phyloP scores from a whole-genome alignment of 2,329 filamentous ascomycete species.

The Calonectria pseudoturangicola region DNA sequence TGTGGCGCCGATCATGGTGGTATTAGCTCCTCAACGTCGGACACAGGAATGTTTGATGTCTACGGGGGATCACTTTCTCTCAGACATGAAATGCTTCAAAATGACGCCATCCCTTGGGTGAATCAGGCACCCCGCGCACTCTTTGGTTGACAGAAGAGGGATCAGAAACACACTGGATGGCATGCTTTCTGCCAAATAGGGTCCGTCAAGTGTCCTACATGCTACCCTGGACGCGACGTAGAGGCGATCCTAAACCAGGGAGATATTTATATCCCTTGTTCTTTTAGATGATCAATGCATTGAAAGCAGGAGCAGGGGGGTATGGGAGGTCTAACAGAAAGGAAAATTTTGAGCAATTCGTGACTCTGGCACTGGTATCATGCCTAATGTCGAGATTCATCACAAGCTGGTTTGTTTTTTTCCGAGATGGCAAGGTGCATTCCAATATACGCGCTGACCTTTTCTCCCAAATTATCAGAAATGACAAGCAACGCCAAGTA shows the following conservation, averaged over 20 bases:
- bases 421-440: no score
- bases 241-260: conserved; percentile 7
- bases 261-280: conserved; percentile 2
- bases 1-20: conserved; percentile 30
- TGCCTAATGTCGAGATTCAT: no score
- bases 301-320: background rate
- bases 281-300: conserved; percentile 8
- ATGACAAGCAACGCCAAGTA: conserved; percentile 6
- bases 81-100: conserved; percentile 32
- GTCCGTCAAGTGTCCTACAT: background rate
- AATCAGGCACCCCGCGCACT: background rate
- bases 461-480: background rate
- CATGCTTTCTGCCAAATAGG: no score
- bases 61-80: conserved; percentile 15
- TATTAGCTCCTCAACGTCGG: conserved; percentile 29
- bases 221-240: conserved; percentile 7
- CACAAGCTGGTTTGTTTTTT: background rate
- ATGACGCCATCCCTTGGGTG: background rate
- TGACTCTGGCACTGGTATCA: background rate
- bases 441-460: background rate
- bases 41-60: conserved; percentile 34
- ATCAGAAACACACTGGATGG: background rate
- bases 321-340: background rate
- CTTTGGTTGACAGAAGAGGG: background rate
- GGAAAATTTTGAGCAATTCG: background rate